Evolutionary conservation across 1,139 yeast species (phyloP), one percentile per base, ranked within the genome.

Genomic region (Lodderomyces parapsilosis): DNA sequence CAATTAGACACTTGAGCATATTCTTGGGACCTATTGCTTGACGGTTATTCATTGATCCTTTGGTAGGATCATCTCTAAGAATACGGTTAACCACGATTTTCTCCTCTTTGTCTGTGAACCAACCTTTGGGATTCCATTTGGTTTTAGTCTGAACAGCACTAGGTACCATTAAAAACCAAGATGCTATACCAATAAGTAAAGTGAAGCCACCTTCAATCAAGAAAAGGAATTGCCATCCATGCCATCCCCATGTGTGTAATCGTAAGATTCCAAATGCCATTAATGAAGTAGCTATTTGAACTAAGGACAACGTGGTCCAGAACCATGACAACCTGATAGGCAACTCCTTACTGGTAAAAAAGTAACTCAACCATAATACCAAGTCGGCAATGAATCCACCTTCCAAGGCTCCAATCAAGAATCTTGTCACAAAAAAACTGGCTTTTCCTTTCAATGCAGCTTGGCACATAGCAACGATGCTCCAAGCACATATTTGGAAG

Each of bases 161-260:
- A n/a, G n/a, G n/a, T n/a, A n/a, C n/a, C n/a, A n/a, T n/a, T n/a
- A n/a, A n/a, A n/a, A 75, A 78, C 45, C 64, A 74, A 1, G 81
- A 65, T 19, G 65, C 55, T 31, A 81, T 39, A 0, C 88, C 89
- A 54, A 83, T 71, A 1, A 57, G 28, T 6, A 83, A 59, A 2
- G 88, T 81, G 43, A 81, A 55, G 2, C 74, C 45, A 1, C 90
- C 90, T 56, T 83, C 90, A 40, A 84, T 62, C 20, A 84, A 56
- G 53, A 83, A 84, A 20, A 84, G 60, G 83, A 83, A 83, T 50
- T 75, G 66, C 86, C 87, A 82, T 19, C 86, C 86, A 32, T 61
- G 57, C 39, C 48, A 41, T 2, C 59, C 59, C 67, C 65, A 47
- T 10, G 48, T 37, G n/a, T 60, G 60, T 53, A 58, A 46, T 48